Base-by-base conservation (phyloP, 371 early-diverging fungal species). In the Actinomucor elegans region DNA sequence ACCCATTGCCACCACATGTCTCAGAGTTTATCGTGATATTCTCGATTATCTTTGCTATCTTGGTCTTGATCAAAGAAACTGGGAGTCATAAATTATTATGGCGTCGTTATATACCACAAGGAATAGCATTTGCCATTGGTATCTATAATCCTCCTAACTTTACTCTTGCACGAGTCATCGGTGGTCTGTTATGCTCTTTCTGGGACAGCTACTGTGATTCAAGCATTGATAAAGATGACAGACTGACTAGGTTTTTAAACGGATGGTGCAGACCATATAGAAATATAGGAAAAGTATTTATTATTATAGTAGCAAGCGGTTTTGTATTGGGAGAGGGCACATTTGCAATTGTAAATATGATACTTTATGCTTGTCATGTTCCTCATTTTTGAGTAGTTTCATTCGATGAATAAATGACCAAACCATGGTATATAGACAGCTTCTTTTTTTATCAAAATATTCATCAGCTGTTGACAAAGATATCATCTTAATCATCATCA, bases 261-360 rank as follows among this genome's bases (percentile, higher is more conserved):
- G n/a, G n/a, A n/a, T n/a, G n/a, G 28, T 51, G 43, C 20, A 37
- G 28, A 3, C 36, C 27, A 1, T 73, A 69, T 46, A 66, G 58
- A 15, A 27, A 35, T 6, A 50, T 66, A 23, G 75, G 75, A 3
- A 62, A 80, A 27, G 81, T 88, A 15, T 59, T 83, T 35, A 75
- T 84, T 41, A 87, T 89, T 21, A 84, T 90, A 26, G 58, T 89
- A 10, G 91, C 89, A 5, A 81, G 81, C 35, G 90, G 91, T 0
- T 87, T 90, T 66, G 91, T 90, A 1, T 64, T 90, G 8, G 91
- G 91, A 18, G 91, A 90, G 57, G 91, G 91, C n/a, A 85, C 88
- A 0, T 69, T 85, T 49, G 76, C 82, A 7, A 69, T 84, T 38
- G 71, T 77, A 14, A 79, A 77, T 35, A 67, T 84, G 50, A 50